Percentiles rank a stretch among this genome's conserved stretches.
phyloP scores from a whole-genome alignment of 2,329 filamentous ascomycete species.

The Colletotrichum agaves region DNA sequence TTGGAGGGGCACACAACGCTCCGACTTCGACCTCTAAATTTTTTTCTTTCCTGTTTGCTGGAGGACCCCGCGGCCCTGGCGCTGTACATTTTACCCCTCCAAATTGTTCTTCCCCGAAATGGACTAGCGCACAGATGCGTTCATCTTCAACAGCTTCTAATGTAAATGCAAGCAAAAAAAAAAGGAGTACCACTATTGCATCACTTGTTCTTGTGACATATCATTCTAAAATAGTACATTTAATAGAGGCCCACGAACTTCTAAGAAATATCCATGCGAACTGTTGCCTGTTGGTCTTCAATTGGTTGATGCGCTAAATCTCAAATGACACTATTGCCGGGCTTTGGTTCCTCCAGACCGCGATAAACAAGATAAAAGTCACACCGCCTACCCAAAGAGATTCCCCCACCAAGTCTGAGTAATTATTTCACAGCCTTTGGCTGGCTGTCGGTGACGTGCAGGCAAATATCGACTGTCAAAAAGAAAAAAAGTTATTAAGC shows the following conservation, averaged over 20 bases:
- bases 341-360: slow-evolving; percentile 25
- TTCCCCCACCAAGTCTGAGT: slow-evolving; percentile 34
- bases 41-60: slow-evolving; percentile 26
- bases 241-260: no score
- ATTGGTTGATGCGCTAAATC: background rate
- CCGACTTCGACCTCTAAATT: slow-evolving; percentile 37
- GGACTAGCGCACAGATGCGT: background rate
- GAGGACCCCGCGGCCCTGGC: slow-evolving; percentile 35
- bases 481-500: background rate
- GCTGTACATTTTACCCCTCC: slow-evolving; percentile 31
- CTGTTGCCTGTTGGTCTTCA: no score
- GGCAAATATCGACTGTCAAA: background rate
- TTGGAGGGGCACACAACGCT: slow-evolving; percentile 32
- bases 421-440: slow-evolving; percentile 32
- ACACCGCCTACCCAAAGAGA: slow-evolving; percentile 24
- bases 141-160: background rate
- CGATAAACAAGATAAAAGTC: slow-evolving; percentile 29
- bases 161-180: background rate
- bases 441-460: slow-evolving; percentile 23
- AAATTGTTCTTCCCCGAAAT: slow-evolving; percentile 12
- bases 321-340: slow-evolving; percentile 4
- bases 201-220: no score
- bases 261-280: no score
- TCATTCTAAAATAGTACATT: no score
- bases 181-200: no score